phyloP scores from a whole-genome alignment of 2,329 filamentous ascomycete genomes.

The Talaromyces pinophilus region DNA sequence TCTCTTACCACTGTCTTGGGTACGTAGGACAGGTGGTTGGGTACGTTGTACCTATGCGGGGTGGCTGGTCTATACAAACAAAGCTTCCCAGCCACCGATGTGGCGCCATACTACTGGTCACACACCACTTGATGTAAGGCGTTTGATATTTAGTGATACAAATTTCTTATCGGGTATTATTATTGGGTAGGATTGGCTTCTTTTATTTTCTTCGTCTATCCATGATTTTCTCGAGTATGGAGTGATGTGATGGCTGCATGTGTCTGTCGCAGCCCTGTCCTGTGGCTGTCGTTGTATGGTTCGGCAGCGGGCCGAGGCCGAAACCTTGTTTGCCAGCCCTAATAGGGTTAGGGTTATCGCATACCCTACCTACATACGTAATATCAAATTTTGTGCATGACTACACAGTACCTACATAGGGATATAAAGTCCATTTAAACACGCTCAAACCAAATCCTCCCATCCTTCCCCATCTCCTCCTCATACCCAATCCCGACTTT shows the following conservation, averaged over 20 bases:
- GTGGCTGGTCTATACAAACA: constrained; percentile 20
- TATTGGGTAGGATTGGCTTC: not conserved
- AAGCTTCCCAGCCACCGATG: constrained; percentile 24
- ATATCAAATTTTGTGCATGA: no score
- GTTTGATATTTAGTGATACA: not conserved
- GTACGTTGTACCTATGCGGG: constrained; percentile 2
- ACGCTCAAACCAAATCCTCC: constrained; percentile 19
- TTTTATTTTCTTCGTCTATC: not conserved
- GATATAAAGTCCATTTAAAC: not conserved
- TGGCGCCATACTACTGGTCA: constrained; percentile 18
- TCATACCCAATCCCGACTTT: constrained; percentile 14
- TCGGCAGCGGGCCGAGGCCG: constrained; percentile 20
- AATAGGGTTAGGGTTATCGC: not conserved
- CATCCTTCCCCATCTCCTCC: constrained; percentile 13
- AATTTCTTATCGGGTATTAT: not conserved
- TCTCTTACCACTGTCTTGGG: constrained; percentile 10
- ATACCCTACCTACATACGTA: no score
- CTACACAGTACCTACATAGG: not conserved
- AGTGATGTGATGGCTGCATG: not conserved
- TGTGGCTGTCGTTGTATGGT: not conserved
- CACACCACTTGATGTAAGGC: constrained; percentile 17
- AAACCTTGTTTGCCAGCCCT: constrained; percentile 7
- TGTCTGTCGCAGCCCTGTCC: not conserved
- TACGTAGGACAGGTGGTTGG: constrained; percentile 21
- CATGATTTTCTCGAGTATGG: not conserved